phyloP scores from a whole-genome alignment of 371 early-diverging fungal genomes.

The Mucor irregularis region DNA sequence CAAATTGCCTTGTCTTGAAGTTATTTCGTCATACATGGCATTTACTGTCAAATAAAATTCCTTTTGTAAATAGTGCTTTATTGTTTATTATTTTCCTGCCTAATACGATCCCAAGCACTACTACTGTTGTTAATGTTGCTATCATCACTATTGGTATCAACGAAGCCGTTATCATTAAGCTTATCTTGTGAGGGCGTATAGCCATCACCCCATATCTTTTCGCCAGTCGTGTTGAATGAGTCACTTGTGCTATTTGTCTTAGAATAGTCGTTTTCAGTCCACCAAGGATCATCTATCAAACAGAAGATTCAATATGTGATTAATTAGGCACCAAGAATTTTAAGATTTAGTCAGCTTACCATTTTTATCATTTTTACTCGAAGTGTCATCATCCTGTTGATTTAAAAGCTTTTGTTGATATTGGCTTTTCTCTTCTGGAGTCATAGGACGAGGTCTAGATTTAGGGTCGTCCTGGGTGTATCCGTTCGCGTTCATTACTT shows the following conservation, averaged over 20 bases:
- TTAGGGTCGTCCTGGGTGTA: background rate
- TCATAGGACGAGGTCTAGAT: constrained; percentile 4
- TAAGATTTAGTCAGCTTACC: background rate
- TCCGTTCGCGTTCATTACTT: constrained; percentile 2
- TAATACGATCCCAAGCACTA: constrained; percentile 4
- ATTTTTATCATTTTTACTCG: background rate
- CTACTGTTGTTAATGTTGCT: background rate
- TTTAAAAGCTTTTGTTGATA: background rate
- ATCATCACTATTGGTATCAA: background rate
- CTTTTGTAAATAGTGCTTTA: too few species aligned
- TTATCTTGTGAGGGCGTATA: too few species aligned
- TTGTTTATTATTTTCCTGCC: background rate
- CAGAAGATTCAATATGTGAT: too few species aligned
- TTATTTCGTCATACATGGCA: too few species aligned
- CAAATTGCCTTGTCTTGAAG: too few species aligned
- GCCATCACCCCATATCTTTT: background rate
- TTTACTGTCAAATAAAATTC: background rate
- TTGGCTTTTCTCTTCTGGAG: constrained; percentile 3
- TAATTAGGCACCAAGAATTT: too few species aligned
- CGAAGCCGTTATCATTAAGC: too few species aligned
- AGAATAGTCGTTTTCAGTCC: background rate
- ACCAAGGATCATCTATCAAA: background rate
- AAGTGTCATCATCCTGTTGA: background rate
- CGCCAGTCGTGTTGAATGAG: background rate
- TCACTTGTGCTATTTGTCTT: too few species aligned